phyloP scores from a whole-genome alignment of 2,329 filamentous ascomycete species.

The Fusarium compactum region DNA sequence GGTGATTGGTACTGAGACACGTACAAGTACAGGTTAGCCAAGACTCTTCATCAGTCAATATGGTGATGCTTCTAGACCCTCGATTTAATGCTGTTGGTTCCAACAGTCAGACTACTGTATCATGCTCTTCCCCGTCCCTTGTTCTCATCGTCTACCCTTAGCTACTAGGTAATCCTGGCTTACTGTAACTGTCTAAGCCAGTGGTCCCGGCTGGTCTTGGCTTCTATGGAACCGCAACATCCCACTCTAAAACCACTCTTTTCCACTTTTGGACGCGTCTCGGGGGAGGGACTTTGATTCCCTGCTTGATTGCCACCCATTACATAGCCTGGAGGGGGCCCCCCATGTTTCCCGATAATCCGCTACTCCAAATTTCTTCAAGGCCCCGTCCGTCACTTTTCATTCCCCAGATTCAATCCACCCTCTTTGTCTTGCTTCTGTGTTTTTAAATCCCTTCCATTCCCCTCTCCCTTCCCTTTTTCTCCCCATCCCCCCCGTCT shows the following conservation, averaged over 20 bases:
- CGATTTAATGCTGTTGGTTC: background rate
- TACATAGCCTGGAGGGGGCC: background rate
- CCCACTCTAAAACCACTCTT: background rate
- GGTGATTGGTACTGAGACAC: background rate
- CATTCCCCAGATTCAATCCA: conserved; percentile 27
- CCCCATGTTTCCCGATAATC: conserved; percentile 10
- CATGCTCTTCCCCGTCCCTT: background rate
- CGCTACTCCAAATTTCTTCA: conserved; percentile 34
- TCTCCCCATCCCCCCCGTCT: background rate
- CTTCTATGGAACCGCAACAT: background rate
- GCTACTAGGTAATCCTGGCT: too few species aligned
- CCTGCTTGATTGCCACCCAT: conserved; percentile 23
- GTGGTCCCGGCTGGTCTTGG: background rate
- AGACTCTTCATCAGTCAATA: background rate
- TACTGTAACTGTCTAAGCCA: too few species aligned
- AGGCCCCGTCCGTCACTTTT: conserved; percentile 13
- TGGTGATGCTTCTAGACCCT: background rate
- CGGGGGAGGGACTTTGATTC: background rate
- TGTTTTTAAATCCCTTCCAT: conserved; percentile 28
- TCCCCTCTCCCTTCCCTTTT: background rate
- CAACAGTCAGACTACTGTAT: background rate
- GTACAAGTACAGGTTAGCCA: background rate
- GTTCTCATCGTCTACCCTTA: background rate
- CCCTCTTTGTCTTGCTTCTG: background rate
- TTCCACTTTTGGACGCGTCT: background rate